Evolutionary conservation across 768 basidiomycete species (phyloP).

Genomic region (Pleurotus tuoliensis): DNA sequence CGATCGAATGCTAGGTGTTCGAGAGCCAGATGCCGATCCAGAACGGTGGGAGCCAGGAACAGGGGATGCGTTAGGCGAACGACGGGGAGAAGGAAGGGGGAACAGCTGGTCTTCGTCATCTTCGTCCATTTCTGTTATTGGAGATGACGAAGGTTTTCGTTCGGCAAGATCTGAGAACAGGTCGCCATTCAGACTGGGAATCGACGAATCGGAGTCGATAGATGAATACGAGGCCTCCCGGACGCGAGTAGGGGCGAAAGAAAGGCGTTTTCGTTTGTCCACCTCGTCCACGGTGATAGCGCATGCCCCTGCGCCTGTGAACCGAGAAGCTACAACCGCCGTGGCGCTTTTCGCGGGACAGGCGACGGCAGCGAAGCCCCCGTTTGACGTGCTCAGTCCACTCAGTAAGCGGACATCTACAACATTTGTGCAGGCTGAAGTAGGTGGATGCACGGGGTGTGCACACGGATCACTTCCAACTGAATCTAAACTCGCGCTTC

Average conservation of each 20-base stretch:
- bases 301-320: conserved; percentile 17
- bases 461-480: conserved; percentile 20
- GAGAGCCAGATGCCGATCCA: conserved; percentile 6
- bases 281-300: conserved; percentile 61
- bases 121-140: conserved; percentile 35
- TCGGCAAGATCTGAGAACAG: not conserved
- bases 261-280: conserved; percentile 50
- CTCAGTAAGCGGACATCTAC: not conserved
- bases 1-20: conserved; percentile 8
- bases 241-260: conserved; percentile 5
- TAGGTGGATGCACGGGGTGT: not conserved
- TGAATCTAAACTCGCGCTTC: conserved; percentile 40
- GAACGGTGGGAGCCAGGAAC: conserved; percentile 31
- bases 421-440: not conserved
- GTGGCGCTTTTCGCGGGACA: conserved; percentile 7
- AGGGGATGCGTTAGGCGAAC: conserved; percentile 41
- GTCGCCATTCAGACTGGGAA: not conserved
- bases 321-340: conserved; percentile 10
- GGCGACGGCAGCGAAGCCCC: conserved; percentile 26
- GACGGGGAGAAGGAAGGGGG: conserved; percentile 55
- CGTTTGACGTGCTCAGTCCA: not conserved
- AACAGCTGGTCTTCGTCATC: conserved; percentile 57
- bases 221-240: conserved; percentile 11
- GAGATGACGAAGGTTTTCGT: conserved; percentile 25
- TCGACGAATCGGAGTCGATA: not conserved